Evolutionary conservation across 1,139 yeast species (phyloP).

Genomic region (Pichia sp.): DNA sequence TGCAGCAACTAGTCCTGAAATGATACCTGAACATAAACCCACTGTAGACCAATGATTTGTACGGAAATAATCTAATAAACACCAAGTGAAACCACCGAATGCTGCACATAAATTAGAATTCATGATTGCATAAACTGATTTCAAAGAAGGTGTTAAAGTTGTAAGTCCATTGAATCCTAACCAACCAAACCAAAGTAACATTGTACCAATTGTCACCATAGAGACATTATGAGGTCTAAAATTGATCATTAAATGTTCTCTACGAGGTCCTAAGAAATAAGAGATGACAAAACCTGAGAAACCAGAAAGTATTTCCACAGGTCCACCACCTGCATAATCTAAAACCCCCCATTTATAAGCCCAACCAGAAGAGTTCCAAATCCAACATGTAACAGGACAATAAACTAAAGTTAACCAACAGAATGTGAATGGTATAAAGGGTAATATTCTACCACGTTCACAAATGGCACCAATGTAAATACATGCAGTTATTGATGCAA

Average conservation of each 20-base stretch:
- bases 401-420: slow-evolving; percentile 89
- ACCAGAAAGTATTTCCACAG: slow-evolving; percentile 90
- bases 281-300: slow-evolving; percentile 85
- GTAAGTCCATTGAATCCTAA: slow-evolving; percentile 84
- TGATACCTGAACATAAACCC: slow-evolving; percentile 90
- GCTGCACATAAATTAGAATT: slow-evolving; percentile 88
- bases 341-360: slow-evolving; percentile 85
- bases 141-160: slow-evolving; percentile 54
- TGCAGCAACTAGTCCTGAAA: slow-evolving; percentile 94
- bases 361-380: slow-evolving; percentile 94
- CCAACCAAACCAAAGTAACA: slow-evolving; percentile 70
- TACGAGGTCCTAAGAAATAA: slow-evolving; percentile 74
- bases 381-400: slow-evolving; percentile 92
- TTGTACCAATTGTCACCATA: slow-evolving; percentile 55
- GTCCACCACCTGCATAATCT: slow-evolving; percentile 98
- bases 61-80: slow-evolving; percentile 76
- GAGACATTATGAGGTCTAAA: slow-evolving; percentile 94
- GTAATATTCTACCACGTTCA: slow-evolving; percentile 85
- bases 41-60: slow-evolving; percentile 93
- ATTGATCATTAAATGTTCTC: slow-evolving; percentile 76
- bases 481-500: slow-evolving; percentile 82
- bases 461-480: slow-evolving; percentile 94
- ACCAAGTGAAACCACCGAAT: slow-evolving; percentile 91
- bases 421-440: slow-evolving; percentile 75
- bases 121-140: slow-evolving; percentile 79